A percentile compares a stretch with the other conserved stretches of the same genome.
Evolutionary conservation across 2,329 filamentous ascomycete genomes (phyloP).

Genomic region (Colletotrichum tofieldiae): DNA sequence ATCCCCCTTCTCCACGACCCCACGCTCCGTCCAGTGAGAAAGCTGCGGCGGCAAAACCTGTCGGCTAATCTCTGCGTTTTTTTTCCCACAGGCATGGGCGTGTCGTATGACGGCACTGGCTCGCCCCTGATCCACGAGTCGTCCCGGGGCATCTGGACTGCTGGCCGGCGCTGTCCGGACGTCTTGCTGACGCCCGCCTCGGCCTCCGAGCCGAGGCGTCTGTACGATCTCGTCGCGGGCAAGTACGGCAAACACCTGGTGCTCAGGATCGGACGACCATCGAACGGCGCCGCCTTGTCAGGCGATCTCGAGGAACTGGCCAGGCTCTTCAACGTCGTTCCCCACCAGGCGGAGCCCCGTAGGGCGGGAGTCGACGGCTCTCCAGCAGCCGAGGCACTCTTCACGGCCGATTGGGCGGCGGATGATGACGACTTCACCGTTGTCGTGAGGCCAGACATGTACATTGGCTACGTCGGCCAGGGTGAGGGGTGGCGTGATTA

Average conservation of each 20-base stretch:
- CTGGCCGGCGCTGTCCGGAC: slow-evolving; percentile 57
- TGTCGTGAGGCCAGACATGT: slow-evolving; percentile 59
- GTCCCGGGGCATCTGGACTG: slow-evolving; percentile 54
- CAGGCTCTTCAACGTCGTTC: slow-evolving; percentile 37
- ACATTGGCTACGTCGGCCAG: slow-evolving; percentile 55
- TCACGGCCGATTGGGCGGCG: slow-evolving; percentile 51
- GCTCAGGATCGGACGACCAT: slow-evolving; percentile 43
- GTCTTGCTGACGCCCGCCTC: slow-evolving; percentile 47
- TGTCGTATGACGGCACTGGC: slow-evolving; percentile 55
- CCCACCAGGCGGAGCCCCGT: slow-evolving; percentile 17
- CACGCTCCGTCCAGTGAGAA: not conserved
- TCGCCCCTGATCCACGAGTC: slow-evolving; percentile 55
- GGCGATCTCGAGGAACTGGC: slow-evolving; percentile 16
- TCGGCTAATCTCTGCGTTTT: slow-evolving; percentile 13
- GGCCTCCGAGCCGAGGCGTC: slow-evolving; percentile 44
- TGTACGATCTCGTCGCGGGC: slow-evolving; percentile 50
- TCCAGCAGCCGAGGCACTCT: slow-evolving; percentile 40
- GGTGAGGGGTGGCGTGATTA: slow-evolving; percentile 50
- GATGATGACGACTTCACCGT: slow-evolving; percentile 50
- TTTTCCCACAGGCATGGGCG: slow-evolving; percentile 54
- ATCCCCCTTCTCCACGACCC: not conserved
- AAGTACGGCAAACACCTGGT: slow-evolving; percentile 53
- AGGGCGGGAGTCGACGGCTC: slow-evolving; percentile 21
- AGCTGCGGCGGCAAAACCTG: not conserved
- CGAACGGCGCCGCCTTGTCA: slow-evolving; percentile 22